Percentiles rank a stretch among this genome's conserved stretches.
Evolutionary conservation across 2,329 filamentous ascomycete species (phyloP).

Genomic region (Anthostomella pinea): DNA sequence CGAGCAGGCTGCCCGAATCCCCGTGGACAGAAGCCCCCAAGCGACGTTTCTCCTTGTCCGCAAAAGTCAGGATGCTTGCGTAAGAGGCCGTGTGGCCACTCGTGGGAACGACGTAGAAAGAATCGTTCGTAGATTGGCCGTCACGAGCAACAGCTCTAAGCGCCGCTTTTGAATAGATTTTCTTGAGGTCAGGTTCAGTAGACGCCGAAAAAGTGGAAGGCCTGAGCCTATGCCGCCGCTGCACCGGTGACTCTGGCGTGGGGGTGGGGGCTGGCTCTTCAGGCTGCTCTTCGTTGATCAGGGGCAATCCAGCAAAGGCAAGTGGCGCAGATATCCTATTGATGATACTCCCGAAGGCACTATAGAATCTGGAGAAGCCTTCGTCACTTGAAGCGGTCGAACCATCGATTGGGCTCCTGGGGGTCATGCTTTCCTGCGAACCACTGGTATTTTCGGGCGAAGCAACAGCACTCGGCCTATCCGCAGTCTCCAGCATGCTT

Average conservation of each 20-base stretch:
- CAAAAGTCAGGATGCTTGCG: constrained; percentile 77
- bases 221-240: constrained; percentile 37
- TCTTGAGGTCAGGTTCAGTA: constrained; percentile 72
- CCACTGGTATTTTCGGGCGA: constrained; percentile 34
- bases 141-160: constrained; percentile 74
- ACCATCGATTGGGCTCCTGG: constrained; percentile 26
- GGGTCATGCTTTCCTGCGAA: constrained; percentile 24
- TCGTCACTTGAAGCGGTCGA: constrained; percentile 55
- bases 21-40: constrained; percentile 49
- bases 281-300: constrained; percentile 51
- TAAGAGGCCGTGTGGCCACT: constrained; percentile 91
- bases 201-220: constrained; percentile 30
- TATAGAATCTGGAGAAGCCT: constrained; percentile 88
- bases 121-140: constrained; percentile 63
- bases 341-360: constrained; percentile 83
- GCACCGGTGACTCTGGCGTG: constrained; percentile 37
- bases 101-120: constrained; percentile 92
- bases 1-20: constrained; percentile 34
- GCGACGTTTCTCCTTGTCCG: constrained; percentile 63
- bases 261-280: constrained; percentile 41
- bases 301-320: constrained; percentile 86
- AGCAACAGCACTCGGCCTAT: constrained; percentile 53
- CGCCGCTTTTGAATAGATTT: constrained; percentile 81
- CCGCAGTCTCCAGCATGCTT: constrained; percentile 51
- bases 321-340: constrained; percentile 86